Evolutionary conservation across 805 yeast species (phyloP).

Genomic region (Wickerhamomyces canadensis): DNA sequence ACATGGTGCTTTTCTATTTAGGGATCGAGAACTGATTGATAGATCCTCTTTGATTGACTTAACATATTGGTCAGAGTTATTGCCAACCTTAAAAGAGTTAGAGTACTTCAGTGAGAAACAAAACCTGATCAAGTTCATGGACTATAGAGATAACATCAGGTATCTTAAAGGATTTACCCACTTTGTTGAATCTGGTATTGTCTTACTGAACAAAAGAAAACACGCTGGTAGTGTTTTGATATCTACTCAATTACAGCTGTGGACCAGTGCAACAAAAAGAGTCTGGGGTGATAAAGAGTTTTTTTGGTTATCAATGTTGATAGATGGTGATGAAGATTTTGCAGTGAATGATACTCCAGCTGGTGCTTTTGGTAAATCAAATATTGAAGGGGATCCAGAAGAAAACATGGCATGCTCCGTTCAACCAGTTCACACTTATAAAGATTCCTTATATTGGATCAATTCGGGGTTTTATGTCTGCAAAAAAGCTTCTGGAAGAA

Average conservation of each 20-base stretch:
- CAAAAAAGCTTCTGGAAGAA: constrained; percentile 8
- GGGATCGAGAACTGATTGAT: constrained; percentile 27
- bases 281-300: constrained; percentile 34
- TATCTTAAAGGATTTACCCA: constrained; percentile 16
- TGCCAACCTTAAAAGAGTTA: constrained; percentile 7
- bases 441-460: constrained; percentile 44
- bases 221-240: constrained; percentile 22
- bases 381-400: too few species aligned
- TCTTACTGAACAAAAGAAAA: constrained; percentile 15
- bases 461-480: constrained; percentile 54
- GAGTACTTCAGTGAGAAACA: constrained; percentile 4
- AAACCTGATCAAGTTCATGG: neutral
- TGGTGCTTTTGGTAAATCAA: constrained; percentile 14
- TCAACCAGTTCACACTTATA: constrained; percentile 50
- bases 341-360: constrained; percentile 11
- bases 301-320: constrained; percentile 29
- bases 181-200: constrained; percentile 28
- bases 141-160: neutral
- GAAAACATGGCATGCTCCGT: constrained; percentile 52
- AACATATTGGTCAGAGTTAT: constrained; percentile 1
- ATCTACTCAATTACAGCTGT: constrained; percentile 16
- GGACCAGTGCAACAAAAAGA: constrained; percentile 15
- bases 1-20: constrained; percentile 39
- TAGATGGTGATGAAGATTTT: constrained; percentile 14
- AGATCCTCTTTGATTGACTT: constrained; percentile 3